Evolutionary conservation across 768 basidiomycete genomes (phyloP).

Genomic region (Tylopilus sp.): DNA sequence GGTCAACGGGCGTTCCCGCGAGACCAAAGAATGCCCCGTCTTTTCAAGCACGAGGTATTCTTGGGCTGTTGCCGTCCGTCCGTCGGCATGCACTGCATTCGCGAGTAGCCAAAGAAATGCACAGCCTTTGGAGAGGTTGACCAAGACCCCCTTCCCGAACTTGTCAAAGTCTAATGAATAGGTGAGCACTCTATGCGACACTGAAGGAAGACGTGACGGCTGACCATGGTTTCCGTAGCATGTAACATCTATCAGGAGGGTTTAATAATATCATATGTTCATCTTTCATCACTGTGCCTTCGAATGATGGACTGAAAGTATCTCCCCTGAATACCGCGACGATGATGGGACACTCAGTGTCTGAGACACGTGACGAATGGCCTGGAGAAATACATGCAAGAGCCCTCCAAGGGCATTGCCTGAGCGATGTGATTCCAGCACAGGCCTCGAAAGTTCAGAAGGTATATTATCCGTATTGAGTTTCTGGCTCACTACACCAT

Average conservation of each 20-base stretch:
- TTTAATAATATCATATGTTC: conserved; percentile 6
- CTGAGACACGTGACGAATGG: background rate
- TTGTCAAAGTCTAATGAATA: conserved; percentile 2
- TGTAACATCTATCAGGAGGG: conserved; percentile 10
- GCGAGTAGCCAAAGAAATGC: conserved; percentile 10
- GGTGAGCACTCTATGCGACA: background rate
- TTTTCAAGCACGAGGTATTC: conserved; percentile 6
- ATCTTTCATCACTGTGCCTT: conserved; percentile 7
- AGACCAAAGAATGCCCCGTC: conserved; percentile 6
- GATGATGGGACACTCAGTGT: background rate
- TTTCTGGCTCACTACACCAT: conserved; percentile 9
- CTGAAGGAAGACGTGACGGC: background rate
- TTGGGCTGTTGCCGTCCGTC: conserved; percentile 4
- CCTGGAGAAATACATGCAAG: background rate
- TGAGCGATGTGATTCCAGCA: conserved; percentile 10
- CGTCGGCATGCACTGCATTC: conserved; percentile 7
- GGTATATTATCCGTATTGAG: background rate
- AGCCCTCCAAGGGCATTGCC: conserved; percentile 1
- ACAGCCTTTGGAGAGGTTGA: conserved; percentile 5
- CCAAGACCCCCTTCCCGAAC: conserved; percentile 5
- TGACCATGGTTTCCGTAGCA: conserved; percentile 9
- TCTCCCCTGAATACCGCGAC: conserved; percentile 9
- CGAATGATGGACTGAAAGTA: conserved; percentile 4
- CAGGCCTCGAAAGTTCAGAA: background rate
- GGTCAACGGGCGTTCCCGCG: conserved; percentile 10